A percentile compares a stretch with the other conserved stretches of the same genome.
Conservation (phyloP, 2,329 filamentous ascomycete species). For the Exophiala spinifera region DNA sequence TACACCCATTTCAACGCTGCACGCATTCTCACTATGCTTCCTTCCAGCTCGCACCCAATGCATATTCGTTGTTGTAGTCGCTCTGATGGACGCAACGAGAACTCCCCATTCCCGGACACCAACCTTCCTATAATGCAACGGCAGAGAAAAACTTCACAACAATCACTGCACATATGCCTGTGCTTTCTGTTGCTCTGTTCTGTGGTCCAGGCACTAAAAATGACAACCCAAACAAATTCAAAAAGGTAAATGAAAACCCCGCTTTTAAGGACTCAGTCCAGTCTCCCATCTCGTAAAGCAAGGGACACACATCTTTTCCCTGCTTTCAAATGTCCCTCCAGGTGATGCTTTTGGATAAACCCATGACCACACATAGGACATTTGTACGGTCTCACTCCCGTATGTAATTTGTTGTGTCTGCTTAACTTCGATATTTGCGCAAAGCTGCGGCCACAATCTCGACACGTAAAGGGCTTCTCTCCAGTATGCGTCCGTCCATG, state of each 20-base stretch:
- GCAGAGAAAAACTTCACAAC: constrained; percentile 4
- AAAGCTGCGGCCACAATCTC: background rate
- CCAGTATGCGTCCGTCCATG: background rate
- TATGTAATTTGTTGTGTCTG: background rate
- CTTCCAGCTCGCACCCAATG: constrained; percentile 4
- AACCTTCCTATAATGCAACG: constrained; percentile 4
- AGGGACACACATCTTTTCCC: too few relatives aligned
- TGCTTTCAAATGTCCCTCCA: background rate
- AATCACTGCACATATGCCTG: constrained; percentile 14
- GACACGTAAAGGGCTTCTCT: background rate
- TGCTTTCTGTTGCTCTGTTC: constrained; percentile 19
- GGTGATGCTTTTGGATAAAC: background rate
- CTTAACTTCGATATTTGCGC: background rate
- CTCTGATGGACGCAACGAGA: too few relatives aligned
- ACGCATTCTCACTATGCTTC: constrained; percentile 19
- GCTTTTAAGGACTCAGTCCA: background rate
- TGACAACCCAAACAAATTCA: background rate
- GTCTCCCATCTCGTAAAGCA: too few relatives aligned
- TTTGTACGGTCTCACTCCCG: background rate
- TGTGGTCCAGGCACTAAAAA: constrained; percentile 17
- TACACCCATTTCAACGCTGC: constrained; percentile 3
- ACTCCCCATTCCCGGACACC: too few relatives aligned
- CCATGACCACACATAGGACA: background rate
- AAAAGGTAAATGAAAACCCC: background rate
- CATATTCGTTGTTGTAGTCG: background rate